phyloP scores from a whole-genome alignment of 495 filamentous ascomycete species.

The Talaromyces trachyspermus region DNA sequence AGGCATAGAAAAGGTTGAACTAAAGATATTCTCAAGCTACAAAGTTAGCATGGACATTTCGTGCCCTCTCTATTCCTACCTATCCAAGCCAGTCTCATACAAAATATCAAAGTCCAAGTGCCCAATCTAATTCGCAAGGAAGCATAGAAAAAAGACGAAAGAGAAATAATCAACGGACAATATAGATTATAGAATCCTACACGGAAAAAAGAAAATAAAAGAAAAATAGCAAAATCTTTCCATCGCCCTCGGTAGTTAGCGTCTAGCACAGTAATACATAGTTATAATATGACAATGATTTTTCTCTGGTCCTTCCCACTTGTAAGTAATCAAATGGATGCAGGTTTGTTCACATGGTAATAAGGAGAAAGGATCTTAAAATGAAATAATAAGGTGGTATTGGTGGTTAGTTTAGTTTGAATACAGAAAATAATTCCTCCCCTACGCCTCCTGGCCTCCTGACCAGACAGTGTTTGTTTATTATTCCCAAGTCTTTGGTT shows the following conservation, averaged over 20 bases:
- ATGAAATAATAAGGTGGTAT: constrained; percentile 8
- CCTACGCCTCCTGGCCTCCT: background rate
- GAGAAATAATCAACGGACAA: constrained; percentile 2
- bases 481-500: constrained; percentile 9
- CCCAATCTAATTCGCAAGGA: too few relatives aligned
- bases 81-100: too few relatives aligned
- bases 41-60: too few relatives aligned
- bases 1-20: too few relatives aligned
- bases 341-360: constrained; percentile 17
- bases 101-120: too few relatives aligned
- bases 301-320: background rate
- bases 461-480: background rate
- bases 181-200: constrained; percentile 25
- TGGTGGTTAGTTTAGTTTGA: too few relatives aligned
- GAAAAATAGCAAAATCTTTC: constrained; percentile 5
- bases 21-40: too few relatives aligned
- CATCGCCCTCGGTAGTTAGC: constrained; percentile 3
- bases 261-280: constrained; percentile 8
- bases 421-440: background rate
- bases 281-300: background rate
- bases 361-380: constrained; percentile 10
- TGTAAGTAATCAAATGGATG: too few relatives aligned
- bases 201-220: constrained; percentile 27
- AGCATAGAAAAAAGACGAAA: background rate
- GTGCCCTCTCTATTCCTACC: too few relatives aligned